These are phyloP conservation scores for Trichoderma pleuroti DNA, from an alignment of 2,329 filamentous ascomycete species.

Conservation along the genomic window DNA sequence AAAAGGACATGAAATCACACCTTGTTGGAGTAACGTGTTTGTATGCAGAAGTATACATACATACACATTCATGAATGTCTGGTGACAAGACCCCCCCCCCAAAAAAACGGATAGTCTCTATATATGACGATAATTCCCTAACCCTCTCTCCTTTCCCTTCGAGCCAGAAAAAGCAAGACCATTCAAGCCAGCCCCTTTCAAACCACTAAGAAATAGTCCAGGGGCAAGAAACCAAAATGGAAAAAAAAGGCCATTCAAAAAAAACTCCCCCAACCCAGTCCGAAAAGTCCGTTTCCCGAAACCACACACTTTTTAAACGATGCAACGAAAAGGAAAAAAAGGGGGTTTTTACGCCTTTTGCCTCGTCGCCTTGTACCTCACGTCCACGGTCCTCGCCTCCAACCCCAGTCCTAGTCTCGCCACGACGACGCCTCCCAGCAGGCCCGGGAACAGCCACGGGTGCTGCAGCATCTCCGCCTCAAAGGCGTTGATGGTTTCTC, in stretches of 20 bases:
- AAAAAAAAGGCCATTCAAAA: not conserved
- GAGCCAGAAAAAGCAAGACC: not conserved
- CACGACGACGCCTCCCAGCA: conserved; percentile 73
- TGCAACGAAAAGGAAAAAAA: not conserved
- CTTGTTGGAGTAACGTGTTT: not conserved
- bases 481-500: conserved; percentile 77
- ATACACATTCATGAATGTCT: not conserved
- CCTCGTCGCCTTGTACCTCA: conserved; percentile 27
- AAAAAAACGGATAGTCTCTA: not conserved
- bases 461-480: conserved; percentile 90
- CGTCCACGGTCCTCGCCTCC: conserved; percentile 35
- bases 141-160: not conserved
- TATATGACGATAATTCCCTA: not conserved
- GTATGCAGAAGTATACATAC: not conserved
- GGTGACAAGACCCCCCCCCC: too few species aligned
- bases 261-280: not conserved
- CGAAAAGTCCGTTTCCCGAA: not conserved
- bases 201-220: not conserved
- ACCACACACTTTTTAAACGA: not conserved
- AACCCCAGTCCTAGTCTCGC: conserved; percentile 71
- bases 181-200: not conserved
- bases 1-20: not conserved
- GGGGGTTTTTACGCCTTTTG: conserved; percentile 20
- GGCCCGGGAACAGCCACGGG: conserved; percentile 82
- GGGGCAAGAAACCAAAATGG: not conserved